These are phyloP conservation scores for Nicotiana rustica DNA, from an alignment of 305 asterid genomes.

Conservation along the genomic window DNA sequence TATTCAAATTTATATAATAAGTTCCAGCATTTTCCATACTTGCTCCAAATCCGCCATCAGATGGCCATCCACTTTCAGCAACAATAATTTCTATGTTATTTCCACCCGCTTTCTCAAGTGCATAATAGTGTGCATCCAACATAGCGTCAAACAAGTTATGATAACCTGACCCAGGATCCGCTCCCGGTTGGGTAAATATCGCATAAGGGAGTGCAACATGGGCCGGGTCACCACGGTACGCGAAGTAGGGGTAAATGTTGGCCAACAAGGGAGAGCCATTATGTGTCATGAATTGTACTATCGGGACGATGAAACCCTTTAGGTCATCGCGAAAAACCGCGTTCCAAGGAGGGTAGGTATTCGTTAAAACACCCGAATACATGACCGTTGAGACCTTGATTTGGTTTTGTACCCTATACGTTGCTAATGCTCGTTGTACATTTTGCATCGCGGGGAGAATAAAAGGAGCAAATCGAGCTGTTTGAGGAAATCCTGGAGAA, in stretches of 20 bases:
- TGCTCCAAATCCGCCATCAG: slow-evolving; percentile 44
- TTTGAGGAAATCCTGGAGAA: neutral
- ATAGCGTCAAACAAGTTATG: slow-evolving; percentile 56
- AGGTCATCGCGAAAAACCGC: slow-evolving; percentile 34
- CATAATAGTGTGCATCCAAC: slow-evolving; percentile 49
- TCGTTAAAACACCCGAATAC: slow-evolving; percentile 30
- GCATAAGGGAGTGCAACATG: slow-evolving; percentile 42
- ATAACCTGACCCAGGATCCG: neutral
- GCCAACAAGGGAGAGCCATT: slow-evolving; percentile 44
- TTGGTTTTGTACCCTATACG: neutral
- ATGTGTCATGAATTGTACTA: slow-evolving; percentile 39
- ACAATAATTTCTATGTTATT: slow-evolving; percentile 36
- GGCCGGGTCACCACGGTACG: neutral
- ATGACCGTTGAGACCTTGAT: slow-evolving; percentile 54
- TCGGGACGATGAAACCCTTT: slow-evolving; percentile 41
- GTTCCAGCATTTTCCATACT: slow-evolving; percentile 39
- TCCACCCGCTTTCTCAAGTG: slow-evolving; percentile 49
- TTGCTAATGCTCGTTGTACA: slow-evolving; percentile 40
- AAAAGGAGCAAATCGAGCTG: slow-evolving; percentile 32
- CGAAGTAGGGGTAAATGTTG: slow-evolving; percentile 57
- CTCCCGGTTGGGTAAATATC: slow-evolving; percentile 26
- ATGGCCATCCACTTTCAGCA: slow-evolving; percentile 62
- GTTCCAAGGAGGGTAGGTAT: slow-evolving; percentile 44
- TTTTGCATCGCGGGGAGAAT: slow-evolving; percentile 52
- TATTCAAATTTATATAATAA: slow-evolving; percentile 44